Base-by-base conservation (phyloP, 192 early-diverging fungal genomes). In the Gonapodya prolifera region DNA sequence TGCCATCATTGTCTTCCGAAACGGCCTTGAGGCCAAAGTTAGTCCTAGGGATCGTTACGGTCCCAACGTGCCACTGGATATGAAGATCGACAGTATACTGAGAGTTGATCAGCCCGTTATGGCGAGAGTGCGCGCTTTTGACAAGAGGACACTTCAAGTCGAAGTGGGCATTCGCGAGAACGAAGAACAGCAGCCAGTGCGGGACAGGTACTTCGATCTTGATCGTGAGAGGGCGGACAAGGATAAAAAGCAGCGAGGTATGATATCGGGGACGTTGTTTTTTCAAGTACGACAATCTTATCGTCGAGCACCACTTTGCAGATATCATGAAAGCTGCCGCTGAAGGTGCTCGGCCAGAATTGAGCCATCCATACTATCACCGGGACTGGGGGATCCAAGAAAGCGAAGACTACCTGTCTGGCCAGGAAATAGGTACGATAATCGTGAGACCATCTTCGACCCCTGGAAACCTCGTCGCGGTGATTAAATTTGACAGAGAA, bases 361-460 rank as follows among this genome's bases (percentile, higher is more conserved):
- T 99, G 33, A 87, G 91, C 30, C 96, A 98, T 80, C 96, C 95
- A 8, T 86, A 92, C 76, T 96, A 69, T n/a, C 45, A 93, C 86
- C 90, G 91, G 82, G 83, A 89, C 31, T 80, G 94, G 13, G 91
- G 87, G 61, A 87, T 86, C 78, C 82, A 88, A 36, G 87, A 92
- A 77, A 96, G 95, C 1, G 89, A 91, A 79, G 81, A 88, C 77
- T 91, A 91, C 70, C 82, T 98, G 78, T 85, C 85, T 18, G 81
- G 83, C 18, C 86, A 91, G 32, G 86, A 85, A 28, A 82, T 86
- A 16, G 97, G 96, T 29, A 89, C 91, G 69, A 82, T 91, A 23
- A 91, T 99, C 1, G 93, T 99, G 76, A 89, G 96, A 8, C 94
- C 95, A 1, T 98, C 96, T 29, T 93, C 92, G 2, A 91, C 91